Conservation (phyloP, 148 eudicot genomes). For the Diospyros kaki region DNA sequence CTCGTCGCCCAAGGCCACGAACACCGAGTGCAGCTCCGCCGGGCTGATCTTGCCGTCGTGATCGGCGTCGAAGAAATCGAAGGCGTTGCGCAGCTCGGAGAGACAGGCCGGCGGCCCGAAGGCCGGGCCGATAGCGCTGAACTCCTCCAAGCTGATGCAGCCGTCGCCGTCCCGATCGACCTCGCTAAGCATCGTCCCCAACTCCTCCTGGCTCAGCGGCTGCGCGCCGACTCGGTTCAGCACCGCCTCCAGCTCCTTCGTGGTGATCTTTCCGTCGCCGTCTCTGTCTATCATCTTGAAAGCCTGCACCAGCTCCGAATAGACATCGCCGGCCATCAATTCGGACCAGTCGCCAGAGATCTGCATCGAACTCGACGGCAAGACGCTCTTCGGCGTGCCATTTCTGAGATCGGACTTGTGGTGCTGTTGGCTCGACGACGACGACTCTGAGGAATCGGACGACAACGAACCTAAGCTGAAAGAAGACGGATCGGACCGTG, state of each 20-base stretch:
- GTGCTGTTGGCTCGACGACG: background rate
- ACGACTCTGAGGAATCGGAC: background rate
- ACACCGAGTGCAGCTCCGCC: conserved; percentile 56
- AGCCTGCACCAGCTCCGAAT: conserved; percentile 36
- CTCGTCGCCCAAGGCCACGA: conserved; percentile 48
- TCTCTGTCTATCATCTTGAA: conserved; percentile 60
- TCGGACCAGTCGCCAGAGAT: conserved; percentile 11
- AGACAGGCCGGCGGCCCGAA: conserved; percentile 50
- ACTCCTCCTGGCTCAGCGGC: conserved; percentile 46
- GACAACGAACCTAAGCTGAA: conserved; percentile 23
- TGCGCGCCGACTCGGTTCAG: conserved; percentile 38
- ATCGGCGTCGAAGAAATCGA: conserved; percentile 64
- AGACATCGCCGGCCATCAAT: conserved; percentile 8
- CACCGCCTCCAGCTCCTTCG: conserved; percentile 38
- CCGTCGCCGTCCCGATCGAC: conserved; percentile 72
- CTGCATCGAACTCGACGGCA: conserved; percentile 8
- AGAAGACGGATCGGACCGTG: conserved; percentile 44
- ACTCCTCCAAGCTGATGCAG: conserved; percentile 57
- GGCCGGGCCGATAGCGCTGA: conserved; percentile 44
- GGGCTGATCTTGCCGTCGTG: conserved; percentile 73
- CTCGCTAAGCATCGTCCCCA: conserved; percentile 46
- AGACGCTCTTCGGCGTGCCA: conserved; percentile 32
- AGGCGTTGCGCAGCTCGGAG: conserved; percentile 52
- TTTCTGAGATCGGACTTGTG: background rate
- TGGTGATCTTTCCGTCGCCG: conserved; percentile 57